Base-by-base conservation (phyloP, 495 filamentous ascomycete species). In the Xylaria sp. region DNA sequence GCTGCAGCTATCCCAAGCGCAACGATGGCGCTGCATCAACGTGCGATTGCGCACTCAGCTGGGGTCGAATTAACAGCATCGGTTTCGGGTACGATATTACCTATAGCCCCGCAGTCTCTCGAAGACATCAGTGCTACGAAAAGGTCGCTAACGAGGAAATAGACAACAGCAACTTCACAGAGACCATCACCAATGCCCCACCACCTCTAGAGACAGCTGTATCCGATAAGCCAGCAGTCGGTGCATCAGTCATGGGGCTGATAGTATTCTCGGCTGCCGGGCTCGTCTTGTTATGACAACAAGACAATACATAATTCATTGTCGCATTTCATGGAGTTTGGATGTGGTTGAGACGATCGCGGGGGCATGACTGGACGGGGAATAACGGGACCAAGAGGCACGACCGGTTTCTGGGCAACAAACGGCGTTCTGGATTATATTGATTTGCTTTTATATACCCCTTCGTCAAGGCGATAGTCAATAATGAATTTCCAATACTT, bases 241-340 rank as follows among this genome's bases (percentile, higher is more conserved):
- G 77, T 40, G 77, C 77, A 53, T 79, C 77, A 24, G 69, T 79
- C 71, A 79, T 79, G 77, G 77, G 77, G 2, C 62, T 79, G 1
- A 59, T 79, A 64, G 73, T 79, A 43, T 79, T 79, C 58, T 77
- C 77, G 29, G 75, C 72, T 29, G 77, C 73, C 21, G 77, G 77
- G 63, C 62, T 79, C 24, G 73, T 69, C 41, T 62, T 79, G 37
- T 63, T 79, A 70, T 79, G 72, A 78, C 52, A 29, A 14, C n/a
- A 43, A 29, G 29, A 31, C 26, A 70, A 15, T 4, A 55, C 50
- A 9, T 68, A 40, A 35, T 41, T 26, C 24, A 3, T 61, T 52
- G 31, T 46, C 17, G 65, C 48, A 72, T 72, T 69, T 31, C 70
- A 33, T 43, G 65, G 46, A 72, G 50, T 69, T 57, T 11, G 59